Evolutionary conservation across 371 early-diverging fungal species (phyloP).

Genomic region (Entomophthora muscae): DNA sequence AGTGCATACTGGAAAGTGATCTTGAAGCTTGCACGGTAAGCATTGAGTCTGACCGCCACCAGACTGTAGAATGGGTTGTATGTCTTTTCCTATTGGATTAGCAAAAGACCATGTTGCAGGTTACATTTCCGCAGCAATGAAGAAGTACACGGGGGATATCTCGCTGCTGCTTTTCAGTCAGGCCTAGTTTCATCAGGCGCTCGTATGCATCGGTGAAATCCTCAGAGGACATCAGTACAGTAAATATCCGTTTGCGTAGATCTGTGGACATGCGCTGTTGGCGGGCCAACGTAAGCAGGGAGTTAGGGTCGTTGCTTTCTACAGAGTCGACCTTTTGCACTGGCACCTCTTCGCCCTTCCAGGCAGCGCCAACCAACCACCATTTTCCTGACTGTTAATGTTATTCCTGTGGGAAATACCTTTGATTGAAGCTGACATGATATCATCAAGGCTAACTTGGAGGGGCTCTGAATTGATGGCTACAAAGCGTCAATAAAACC

Average conservation of each 20-base stretch:
- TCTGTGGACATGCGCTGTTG: conserved; percentile 93
- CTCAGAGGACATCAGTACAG: conserved; percentile 66
- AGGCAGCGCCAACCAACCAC: conserved; percentile 74
- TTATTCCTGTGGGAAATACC: conserved; percentile 19
- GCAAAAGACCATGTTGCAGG: conserved; percentile 1
- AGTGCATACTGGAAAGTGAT: conserved; percentile 87
- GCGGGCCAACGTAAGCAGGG: conserved; percentile 57
- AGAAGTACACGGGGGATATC: conserved; percentile 85
- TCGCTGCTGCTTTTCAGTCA: conserved; percentile 80
- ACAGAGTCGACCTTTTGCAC: conserved; percentile 18
- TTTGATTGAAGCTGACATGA: conserved; percentile 57
- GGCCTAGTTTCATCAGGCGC: conserved; percentile 53
- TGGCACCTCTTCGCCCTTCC: conserved; percentile 47
- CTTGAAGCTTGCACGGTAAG: conserved; percentile 54
- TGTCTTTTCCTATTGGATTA: conserved; percentile 42
- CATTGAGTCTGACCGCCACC: conserved; percentile 59
- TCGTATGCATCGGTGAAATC: conserved; percentile 90
- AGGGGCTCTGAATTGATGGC: conserved; percentile 44
- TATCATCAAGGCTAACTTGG: conserved; percentile 76
- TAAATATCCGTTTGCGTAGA: conserved; percentile 77
- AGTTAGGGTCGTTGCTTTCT: conserved; percentile 20
- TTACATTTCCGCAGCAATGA: conserved; percentile 72
- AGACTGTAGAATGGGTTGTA: conserved; percentile 91
- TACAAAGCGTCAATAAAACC: background rate
- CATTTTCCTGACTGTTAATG: conserved; percentile 33